Evolutionary conservation across 2,329 filamentous ascomycete genomes (phyloP).

Genomic region (Ophiostoma sp.): DNA sequence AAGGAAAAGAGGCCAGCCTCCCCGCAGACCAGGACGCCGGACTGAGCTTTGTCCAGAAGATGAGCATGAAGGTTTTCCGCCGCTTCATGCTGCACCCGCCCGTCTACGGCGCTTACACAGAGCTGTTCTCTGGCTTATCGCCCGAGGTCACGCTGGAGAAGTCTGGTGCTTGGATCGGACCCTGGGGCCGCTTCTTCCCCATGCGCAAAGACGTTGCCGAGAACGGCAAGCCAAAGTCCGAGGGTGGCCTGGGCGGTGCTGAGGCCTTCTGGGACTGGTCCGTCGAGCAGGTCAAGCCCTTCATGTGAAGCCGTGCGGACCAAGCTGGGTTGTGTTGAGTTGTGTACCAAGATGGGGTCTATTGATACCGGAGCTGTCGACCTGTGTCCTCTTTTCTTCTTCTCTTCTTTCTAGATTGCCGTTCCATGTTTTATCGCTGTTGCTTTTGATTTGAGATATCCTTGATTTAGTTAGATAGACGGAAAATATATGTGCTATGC

Average conservation of each 20-base stretch:
- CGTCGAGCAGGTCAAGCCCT: conserved; percentile 36
- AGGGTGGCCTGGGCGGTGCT: conserved; percentile 37
- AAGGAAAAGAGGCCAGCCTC: neutral
- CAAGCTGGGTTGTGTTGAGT: no score
- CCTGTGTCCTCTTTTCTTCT: no score
- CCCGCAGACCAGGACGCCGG: conserved; percentile 12
- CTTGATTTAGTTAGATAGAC: no score
- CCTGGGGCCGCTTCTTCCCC: conserved; percentile 37
- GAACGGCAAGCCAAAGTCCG: conserved; percentile 32
- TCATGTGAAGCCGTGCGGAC: conserved; percentile 19
- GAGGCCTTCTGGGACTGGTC: conserved; percentile 41
- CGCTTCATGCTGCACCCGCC: conserved; percentile 25
- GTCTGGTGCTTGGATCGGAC: conserved; percentile 31
- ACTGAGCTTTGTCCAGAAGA: neutral
- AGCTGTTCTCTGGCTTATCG: conserved; percentile 37
- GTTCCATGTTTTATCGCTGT: no score
- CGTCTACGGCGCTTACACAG: conserved; percentile 36
- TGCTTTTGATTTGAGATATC: no score
- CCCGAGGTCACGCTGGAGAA: conserved; percentile 34
- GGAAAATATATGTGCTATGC: no score
- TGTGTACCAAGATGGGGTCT: no score
- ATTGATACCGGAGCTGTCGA: no score
- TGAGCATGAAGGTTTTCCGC: conserved; percentile 14
- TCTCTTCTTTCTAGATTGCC: no score
- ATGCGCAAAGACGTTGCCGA: conserved; percentile 32